Conservation (phyloP, 2,329 filamentous ascomycete species). For the Ophiostoma himal-ulmi region DNA sequence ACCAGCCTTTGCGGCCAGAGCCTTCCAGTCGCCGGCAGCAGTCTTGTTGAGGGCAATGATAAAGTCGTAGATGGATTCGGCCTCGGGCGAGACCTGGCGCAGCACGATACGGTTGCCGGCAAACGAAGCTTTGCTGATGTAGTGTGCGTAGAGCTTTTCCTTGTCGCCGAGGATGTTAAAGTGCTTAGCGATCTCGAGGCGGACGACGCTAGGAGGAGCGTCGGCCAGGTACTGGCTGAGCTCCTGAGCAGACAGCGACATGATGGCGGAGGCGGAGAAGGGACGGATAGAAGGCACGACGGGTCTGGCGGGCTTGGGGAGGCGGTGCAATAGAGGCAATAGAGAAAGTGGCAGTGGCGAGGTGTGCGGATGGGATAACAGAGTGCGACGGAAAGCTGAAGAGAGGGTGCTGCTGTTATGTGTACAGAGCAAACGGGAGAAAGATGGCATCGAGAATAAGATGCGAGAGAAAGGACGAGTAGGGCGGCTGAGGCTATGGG, state of each 20-base stretch:
- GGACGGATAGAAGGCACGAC: constrained; percentile 7
- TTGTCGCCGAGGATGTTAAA: constrained; percentile 71
- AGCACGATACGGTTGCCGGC: constrained; percentile 72
- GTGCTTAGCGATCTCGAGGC: constrained; percentile 85
- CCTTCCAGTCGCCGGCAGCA: constrained; percentile 64
- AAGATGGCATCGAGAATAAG: background rate
- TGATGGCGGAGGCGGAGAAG: constrained; percentile 26
- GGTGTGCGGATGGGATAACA: background rate
- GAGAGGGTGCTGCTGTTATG: constrained; percentile 6
- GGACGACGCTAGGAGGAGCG: constrained; percentile 79
- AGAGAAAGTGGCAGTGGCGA: background rate
- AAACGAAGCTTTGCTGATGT: constrained; percentile 76
- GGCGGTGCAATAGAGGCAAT: background rate
- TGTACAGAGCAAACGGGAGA: constrained; percentile 10
- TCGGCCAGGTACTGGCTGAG: constrained; percentile 81
- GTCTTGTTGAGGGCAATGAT: constrained; percentile 66
- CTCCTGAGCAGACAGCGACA: constrained; percentile 54
- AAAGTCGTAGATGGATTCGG: constrained; percentile 73
- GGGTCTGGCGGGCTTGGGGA: background rate
- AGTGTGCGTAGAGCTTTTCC: constrained; percentile 88
- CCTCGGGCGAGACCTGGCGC: constrained; percentile 75
- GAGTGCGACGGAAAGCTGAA: background rate
- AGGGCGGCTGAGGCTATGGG: background rate
- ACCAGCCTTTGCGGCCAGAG: constrained; percentile 57
- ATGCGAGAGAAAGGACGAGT: background rate